These are phyloP conservation scores for Hebeloma cylindrosporum DNA, from an alignment of 768 basidiomycete genomes.

Conservation along the genomic window DNA sequence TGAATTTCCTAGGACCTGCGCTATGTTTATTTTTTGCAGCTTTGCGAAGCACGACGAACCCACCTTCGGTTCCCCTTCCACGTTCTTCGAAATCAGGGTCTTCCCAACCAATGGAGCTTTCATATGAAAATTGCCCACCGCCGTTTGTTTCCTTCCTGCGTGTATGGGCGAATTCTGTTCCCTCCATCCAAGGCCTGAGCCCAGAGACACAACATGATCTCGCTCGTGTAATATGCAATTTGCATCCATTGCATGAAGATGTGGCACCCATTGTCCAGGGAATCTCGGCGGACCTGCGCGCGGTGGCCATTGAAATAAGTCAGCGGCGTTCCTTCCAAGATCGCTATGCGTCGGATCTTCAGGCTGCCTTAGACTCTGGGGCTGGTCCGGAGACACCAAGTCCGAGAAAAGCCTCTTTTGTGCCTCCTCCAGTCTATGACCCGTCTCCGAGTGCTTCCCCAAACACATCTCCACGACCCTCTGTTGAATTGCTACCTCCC, in stretches of 20 bases:
- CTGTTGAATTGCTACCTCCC: slow-evolving; percentile 15
- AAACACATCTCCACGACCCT: slow-evolving; percentile 10
- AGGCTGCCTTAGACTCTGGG: slow-evolving; percentile 76
- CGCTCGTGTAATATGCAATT: slow-evolving; percentile 69
- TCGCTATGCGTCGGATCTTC: slow-evolving; percentile 70
- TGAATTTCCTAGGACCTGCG: slow-evolving; percentile 76
- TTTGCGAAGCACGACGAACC: slow-evolving; percentile 67
- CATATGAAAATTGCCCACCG: slow-evolving; percentile 66
- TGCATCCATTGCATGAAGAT: slow-evolving; percentile 47
- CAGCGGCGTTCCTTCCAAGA: slow-evolving; percentile 84
- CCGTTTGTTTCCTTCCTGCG: slow-evolving; percentile 66
- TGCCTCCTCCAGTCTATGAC: slow-evolving; percentile 23
- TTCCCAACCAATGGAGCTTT: slow-evolving; percentile 55
- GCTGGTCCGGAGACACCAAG: slow-evolving; percentile 26
- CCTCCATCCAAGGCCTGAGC: slow-evolving; percentile 56
- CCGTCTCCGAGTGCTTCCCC: slow-evolving; percentile 12
- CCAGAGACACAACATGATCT: slow-evolving; percentile 79
- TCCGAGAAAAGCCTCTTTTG: slow-evolving; percentile 39
- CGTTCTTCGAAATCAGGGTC: slow-evolving; percentile 41
- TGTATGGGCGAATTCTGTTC: slow-evolving; percentile 71
- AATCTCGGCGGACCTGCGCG: slow-evolving; percentile 78
- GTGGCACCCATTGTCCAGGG: slow-evolving; percentile 46
- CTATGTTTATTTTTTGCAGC: slow-evolving; percentile 86
- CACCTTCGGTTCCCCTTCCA: slow-evolving; percentile 81
- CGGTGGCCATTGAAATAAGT: slow-evolving; percentile 85